Percentiles rank a stretch among this genome's conserved stretches.
These are phyloP conservation scores for Cicer judaicum DNA, from an alignment of 306 rosid genomes.

Conservation along the genomic window DNA sequence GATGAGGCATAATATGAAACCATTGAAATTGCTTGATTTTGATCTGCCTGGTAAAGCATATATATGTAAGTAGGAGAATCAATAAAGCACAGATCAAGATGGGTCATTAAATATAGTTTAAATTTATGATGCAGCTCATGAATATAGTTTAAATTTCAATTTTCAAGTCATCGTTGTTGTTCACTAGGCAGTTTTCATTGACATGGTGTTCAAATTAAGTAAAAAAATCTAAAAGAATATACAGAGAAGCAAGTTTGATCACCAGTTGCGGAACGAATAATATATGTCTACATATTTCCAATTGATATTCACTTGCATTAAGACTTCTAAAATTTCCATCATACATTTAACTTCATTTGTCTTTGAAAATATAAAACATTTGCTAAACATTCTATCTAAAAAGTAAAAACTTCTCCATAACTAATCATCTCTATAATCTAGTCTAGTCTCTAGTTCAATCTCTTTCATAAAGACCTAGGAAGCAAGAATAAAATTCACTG, in stretches of 20 bases:
- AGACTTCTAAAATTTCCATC: conserved; percentile 15
- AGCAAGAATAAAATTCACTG: too few species aligned
- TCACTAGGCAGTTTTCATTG: background rate
- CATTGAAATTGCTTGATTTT: conserved; percentile 81
- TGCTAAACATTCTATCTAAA: too few species aligned
- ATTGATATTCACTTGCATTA: conserved; percentile 17
- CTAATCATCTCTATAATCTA: background rate
- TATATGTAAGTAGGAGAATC: background rate
- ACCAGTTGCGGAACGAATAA: conserved; percentile 19
- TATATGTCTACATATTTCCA: background rate
- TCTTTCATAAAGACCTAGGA: conserved; percentile 8
- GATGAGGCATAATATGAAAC: conserved; percentile 78
- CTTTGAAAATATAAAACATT: conserved; percentile 1
- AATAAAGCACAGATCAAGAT: conserved; percentile 13
- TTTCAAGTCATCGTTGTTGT: background rate
- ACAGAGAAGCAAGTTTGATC: conserved; percentile 9
- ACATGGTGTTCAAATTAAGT: background rate
- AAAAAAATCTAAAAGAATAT: background rate
- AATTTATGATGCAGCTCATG: conserved; percentile 8
- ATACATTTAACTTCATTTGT: background rate
- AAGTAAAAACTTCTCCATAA: too few species aligned
- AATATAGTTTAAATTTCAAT: background rate
- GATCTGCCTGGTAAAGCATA: conserved; percentile 45
- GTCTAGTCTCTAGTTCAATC: conserved; percentile 12
- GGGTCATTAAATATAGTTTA: conserved; percentile 26